These are phyloP conservation scores for Pseudophaeomoniella oleicola DNA, from an alignment of 2,329 filamentous ascomycete species.

Conservation along the genomic window DNA sequence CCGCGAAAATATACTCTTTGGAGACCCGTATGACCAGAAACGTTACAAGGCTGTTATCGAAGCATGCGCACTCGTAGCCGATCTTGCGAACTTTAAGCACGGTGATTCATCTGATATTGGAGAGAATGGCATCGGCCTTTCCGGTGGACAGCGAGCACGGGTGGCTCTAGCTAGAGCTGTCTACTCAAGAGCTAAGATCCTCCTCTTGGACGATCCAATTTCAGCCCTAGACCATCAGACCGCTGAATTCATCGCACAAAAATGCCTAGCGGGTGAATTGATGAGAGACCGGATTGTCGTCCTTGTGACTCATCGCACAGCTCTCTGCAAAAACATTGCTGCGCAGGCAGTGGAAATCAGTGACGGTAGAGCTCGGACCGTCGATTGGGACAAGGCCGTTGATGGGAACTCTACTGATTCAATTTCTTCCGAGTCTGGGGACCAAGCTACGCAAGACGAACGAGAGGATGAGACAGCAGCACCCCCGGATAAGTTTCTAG, in stretches of 20 bases:
- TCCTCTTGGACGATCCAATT: conserved; percentile 45
- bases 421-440: conserved; percentile 21
- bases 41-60: conserved; percentile 56
- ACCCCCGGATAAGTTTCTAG: conserved; percentile 60
- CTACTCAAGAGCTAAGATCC: conserved; percentile 39
- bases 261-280: conserved; percentile 40
- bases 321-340: conserved; percentile 59
- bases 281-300: conserved; percentile 39
- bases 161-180: conserved; percentile 47
- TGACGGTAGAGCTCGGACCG: conserved; percentile 38
- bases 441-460: conserved; percentile 7
- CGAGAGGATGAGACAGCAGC: conserved; percentile 33
- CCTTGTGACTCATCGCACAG: conserved; percentile 50
- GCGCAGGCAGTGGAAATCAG: conserved; percentile 58
- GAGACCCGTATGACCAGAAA: conserved; percentile 50
- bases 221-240: conserved; percentile 51
- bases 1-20: conserved; percentile 53
- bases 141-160: conserved; percentile 46
- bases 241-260: conserved; percentile 44
- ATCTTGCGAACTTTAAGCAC: conserved; percentile 48
- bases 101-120: conserved; percentile 49
- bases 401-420: conserved; percentile 21
- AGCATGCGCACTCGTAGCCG: conserved; percentile 45
- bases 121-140: conserved; percentile 47
- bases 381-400: conserved; percentile 31